Base-by-base conservation (phyloP, 2,329 filamentous ascomycete species). In the Nigrograna mackinnonii region DNA sequence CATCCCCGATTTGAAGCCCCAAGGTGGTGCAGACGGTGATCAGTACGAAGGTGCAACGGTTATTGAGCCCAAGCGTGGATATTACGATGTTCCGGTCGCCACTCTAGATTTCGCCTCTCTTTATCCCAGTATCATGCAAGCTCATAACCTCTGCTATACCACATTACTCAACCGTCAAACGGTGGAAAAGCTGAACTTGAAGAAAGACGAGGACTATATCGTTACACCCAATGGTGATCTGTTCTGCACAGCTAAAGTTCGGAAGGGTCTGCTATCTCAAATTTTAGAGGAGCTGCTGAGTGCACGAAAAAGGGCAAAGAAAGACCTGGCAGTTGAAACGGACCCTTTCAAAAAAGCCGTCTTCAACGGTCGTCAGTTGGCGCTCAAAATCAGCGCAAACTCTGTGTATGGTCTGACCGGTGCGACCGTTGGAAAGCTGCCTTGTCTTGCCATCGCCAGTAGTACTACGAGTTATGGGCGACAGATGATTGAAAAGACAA, bases 401-500 rank as follows among this genome's bases (percentile, higher is more conserved):
- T 95, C 88, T 67, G 94, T 99, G 20, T 99, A 99, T 71, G 94
- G 94, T 76, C 76, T 99, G 51, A 99, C 94, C 5, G 94, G 94
- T 71, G 95, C 94, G 2, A 97, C 91, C 1, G 91, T 91, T 22
- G 94, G 94, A 62, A 99, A 99, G 66, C 78, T 99, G 30, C 94
- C 94, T 0, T 99, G 94, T 77, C 76, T 99, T 45, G 84, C 88
- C 30, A 97, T 99, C 68, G 94, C 94, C 47, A 95, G 91, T 74
- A 96, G 91, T 71, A 97, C 94, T 12, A 99, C 94, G 2, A 91
- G 88, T 74, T 99, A 96, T 61, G 94, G 94, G 55, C 89, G 94
- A 58, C 88, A 96, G 66, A 99, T 99, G 94, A 99, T 99, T 75
- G 92, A 97, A 69, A 94, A 86, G 73, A 97, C 94, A 1, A 97